Evolutionary conservation across 2,329 filamentous ascomycete species (phyloP).

Genomic region (Beauveria asiatica): DNA sequence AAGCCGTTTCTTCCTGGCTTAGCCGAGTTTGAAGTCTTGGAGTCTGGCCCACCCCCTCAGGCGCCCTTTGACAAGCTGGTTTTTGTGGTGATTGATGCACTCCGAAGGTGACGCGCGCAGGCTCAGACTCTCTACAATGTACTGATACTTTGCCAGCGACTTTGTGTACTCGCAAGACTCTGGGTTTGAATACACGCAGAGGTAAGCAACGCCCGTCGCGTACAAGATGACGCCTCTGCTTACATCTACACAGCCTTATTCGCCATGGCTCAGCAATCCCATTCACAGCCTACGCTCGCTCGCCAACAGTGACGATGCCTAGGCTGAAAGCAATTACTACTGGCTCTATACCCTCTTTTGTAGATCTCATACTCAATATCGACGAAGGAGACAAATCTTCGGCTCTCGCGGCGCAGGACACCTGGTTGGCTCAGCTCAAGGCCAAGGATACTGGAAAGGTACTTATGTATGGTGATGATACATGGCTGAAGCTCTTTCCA

Average conservation of each 20-base stretch:
- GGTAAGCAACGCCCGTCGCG: conserved; percentile 41
- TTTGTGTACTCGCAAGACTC: conserved; percentile 81
- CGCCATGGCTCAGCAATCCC: conserved; percentile 75
- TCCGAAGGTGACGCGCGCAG: conserved; percentile 58
- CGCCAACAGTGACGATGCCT: conserved; percentile 97
- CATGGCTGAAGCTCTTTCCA: conserved; percentile 95
- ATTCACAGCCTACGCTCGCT: conserved; percentile 92
- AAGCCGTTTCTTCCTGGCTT: conserved; percentile 87
- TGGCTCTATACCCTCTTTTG: conserved; percentile 94
- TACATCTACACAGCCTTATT: conserved; percentile 57
- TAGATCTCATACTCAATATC: conserved; percentile 94
- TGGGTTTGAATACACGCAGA: conserved; percentile 81
- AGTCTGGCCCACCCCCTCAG: conserved; percentile 47
- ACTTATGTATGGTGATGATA: conserved; percentile 95
- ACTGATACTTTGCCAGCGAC: conserved; percentile 49
- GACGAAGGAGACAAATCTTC: conserved; percentile 90
- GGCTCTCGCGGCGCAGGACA: conserved; percentile 80
- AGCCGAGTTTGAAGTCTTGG: conserved; percentile 54
- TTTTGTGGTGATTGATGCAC: conserved; percentile 96
- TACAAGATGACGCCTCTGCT: conserved; percentile 10
- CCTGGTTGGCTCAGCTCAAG: conserved; percentile 91
- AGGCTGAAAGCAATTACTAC: conserved; percentile 95
- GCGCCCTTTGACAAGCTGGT: conserved; percentile 81
- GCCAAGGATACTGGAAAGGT: conserved; percentile 63
- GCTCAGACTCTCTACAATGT: too few relatives aligned